Conservation (phyloP, 805 yeast species). For the Metschnikowia similis region DNA sequence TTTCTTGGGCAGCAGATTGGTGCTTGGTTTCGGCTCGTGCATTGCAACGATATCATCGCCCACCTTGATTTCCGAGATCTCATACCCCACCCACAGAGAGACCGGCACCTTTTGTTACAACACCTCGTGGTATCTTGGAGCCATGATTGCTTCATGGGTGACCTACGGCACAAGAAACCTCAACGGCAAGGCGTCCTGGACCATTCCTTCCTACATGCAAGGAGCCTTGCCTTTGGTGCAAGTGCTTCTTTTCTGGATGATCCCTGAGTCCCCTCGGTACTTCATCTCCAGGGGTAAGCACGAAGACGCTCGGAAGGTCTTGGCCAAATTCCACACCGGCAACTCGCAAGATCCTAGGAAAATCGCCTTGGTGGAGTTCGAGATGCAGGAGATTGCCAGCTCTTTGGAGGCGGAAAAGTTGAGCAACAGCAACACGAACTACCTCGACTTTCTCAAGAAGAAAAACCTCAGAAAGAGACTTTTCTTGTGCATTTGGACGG, state of each 20-base stretch:
- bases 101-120: slow-evolving; percentile 39
- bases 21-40: slow-evolving; percentile 46
- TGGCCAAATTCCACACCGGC: slow-evolving; percentile 40
- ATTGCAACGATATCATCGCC: slow-evolving; percentile 44
- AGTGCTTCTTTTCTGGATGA: slow-evolving; percentile 16
- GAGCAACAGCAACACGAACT: slow-evolving; percentile 24
- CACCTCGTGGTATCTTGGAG: slow-evolving; percentile 51
- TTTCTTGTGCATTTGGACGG: slow-evolving; percentile 28
- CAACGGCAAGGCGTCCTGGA: slow-evolving; percentile 39
- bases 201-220: slow-evolving; percentile 52
- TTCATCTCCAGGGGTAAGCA: slow-evolving; percentile 36
- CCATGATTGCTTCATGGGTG: slow-evolving; percentile 49
- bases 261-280: slow-evolving; percentile 51
- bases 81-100: slow-evolving; percentile 42
- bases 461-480: slow-evolving; percentile 41
- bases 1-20: slow-evolving; percentile 42
- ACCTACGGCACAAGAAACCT: slow-evolving; percentile 41
- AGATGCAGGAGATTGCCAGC: slow-evolving; percentile 22
- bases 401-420: slow-evolving; percentile 37
- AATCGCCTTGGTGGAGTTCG: slow-evolving; percentile 18
- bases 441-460: slow-evolving; percentile 36
- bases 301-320: slow-evolving; percentile 41
- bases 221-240: slow-evolving; percentile 46
- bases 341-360: slow-evolving; percentile 25
- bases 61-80: slow-evolving; percentile 45